Evolutionary conservation across 1,284 basidiomycete genomes (phyloP), one percentile per base, ranked within the genome.

Genomic region (Volvariella volvacea): DNA sequence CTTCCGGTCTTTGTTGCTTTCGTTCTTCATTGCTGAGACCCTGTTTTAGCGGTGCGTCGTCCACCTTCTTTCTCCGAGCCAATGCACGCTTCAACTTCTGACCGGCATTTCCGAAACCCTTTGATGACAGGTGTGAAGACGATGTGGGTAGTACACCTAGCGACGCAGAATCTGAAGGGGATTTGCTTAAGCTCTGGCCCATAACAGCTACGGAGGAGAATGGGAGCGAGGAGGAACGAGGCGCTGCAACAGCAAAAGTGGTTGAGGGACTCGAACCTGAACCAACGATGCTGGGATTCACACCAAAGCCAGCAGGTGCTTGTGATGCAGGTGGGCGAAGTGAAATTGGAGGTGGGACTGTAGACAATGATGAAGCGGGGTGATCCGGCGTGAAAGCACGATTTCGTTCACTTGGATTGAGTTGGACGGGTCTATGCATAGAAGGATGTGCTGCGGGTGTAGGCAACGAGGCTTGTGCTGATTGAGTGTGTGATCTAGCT

Each of bases 171-270:
- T 44, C 19, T 2, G 36, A 28, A 16, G 33, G 4, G 2, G 48
- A 32, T 34, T 38, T 49, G 41, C 48, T 49, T 12, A 17, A 20
- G 12, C 40, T 30, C 34, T 49, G 48, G 33, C 48, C 48, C 48
- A 49, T 49, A 28, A 12, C 6, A 28, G 25, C 25, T 28, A 28
- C 25, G 41, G 39, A 30, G 19, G 41, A 25, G 22, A 41, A 34
- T 15, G 48, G 48, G 15, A 43, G 36, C 39, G 48, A 38, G n/a
- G 46, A 30, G 12, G 46, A 45, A 22, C 47, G 44, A 14, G 47
- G 19, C 3, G 40, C 12, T 8, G 39, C 17, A 3, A 33, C 16
- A 22, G 47, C 40, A 31, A 43, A 40, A 15, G 34, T 36, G 6
- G 34, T 20, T 6, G 34, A 36, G 19, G 34, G 15, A 36, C 14